phyloP scores from a whole-genome alignment of 352 stramenopile genomes.

The Aphanomyces cochlioides region DNA sequence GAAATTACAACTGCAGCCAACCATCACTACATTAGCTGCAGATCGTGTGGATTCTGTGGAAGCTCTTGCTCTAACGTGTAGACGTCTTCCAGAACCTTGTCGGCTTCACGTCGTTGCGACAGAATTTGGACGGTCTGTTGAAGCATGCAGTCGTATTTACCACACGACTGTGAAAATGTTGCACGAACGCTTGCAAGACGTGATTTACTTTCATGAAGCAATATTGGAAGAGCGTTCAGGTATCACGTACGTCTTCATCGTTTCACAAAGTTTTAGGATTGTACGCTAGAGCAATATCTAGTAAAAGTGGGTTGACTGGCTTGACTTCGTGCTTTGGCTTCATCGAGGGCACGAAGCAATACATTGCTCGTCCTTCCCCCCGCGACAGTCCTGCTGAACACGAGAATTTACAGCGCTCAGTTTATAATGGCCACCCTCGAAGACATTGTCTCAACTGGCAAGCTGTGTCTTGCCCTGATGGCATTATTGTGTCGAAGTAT shows the following conservation, averaged over 20 bases:
- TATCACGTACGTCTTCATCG: too few species aligned
- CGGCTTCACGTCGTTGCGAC: neutral
- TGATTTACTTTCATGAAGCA: too few species aligned
- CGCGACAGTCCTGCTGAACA: neutral
- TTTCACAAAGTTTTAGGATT: too few species aligned
- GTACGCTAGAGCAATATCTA: too few species aligned
- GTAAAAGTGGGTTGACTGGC: too few species aligned
- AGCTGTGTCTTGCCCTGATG: neutral
- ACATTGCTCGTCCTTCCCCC: slow-evolving; percentile 11
- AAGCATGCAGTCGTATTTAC: slow-evolving; percentile 2
- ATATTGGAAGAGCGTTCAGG: too few species aligned
- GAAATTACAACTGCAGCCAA: too few species aligned
- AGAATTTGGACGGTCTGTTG: slow-evolving; percentile 6
- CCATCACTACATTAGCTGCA: neutral
- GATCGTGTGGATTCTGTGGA: neutral
- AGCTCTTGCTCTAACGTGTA: neutral
- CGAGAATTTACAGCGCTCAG: too few species aligned
- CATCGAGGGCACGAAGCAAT: slow-evolving; percentile 26
- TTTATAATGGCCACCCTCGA: slow-evolving; percentile 19
- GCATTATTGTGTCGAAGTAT: neutral
- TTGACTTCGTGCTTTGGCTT: slow-evolving; percentile 27
- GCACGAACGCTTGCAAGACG: too few species aligned
- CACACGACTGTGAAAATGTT: too few species aligned
- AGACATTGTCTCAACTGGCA: slow-evolving; percentile 14
- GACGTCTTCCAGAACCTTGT: neutral